These are phyloP conservation scores for Schizochytrium sp. DNA, from an alignment of 108 stramenopile species.

Conservation along the genomic window DNA sequence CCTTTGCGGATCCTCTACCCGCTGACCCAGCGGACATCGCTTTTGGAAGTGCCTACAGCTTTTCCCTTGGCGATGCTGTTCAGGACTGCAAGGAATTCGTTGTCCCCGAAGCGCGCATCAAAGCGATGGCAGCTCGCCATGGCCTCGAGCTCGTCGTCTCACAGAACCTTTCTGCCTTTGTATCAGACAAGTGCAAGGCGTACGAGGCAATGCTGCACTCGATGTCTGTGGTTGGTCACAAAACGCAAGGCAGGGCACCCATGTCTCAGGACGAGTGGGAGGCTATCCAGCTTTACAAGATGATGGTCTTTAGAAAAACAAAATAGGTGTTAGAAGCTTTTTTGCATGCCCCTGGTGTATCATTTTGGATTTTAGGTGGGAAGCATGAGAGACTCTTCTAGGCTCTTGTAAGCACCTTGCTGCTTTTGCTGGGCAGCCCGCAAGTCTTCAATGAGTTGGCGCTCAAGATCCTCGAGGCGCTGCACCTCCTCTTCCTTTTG, in stretches of 20 bases:
- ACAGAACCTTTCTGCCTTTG: background rate
- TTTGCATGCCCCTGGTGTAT: too few species aligned
- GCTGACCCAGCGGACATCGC: background rate
- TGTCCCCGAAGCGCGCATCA: background rate
- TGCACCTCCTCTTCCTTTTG: background rate
- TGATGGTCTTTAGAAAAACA: background rate
- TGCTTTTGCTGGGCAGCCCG: background rate
- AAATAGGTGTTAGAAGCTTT: too few species aligned
- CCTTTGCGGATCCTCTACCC: background rate
- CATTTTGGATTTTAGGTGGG: background rate
- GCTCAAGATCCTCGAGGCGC: background rate
- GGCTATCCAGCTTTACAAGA: background rate
- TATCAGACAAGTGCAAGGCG: background rate
- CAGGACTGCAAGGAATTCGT: slow-evolving; percentile 5
- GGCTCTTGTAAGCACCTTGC: background rate
- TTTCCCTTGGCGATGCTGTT: slow-evolving; percentile 18
- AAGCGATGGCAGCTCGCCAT: background rate
- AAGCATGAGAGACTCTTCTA: background rate
- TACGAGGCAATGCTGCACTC: slow-evolving; percentile 7
- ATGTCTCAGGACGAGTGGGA: background rate
- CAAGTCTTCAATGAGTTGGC: background rate
- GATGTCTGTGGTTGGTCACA: background rate
- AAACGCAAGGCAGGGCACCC: background rate
- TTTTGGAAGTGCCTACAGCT: background rate
- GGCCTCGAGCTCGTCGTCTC: background rate